Conservation (phyloP, 2,329 filamentous ascomycete genomes). For the Colletotrichum musae region DNA sequence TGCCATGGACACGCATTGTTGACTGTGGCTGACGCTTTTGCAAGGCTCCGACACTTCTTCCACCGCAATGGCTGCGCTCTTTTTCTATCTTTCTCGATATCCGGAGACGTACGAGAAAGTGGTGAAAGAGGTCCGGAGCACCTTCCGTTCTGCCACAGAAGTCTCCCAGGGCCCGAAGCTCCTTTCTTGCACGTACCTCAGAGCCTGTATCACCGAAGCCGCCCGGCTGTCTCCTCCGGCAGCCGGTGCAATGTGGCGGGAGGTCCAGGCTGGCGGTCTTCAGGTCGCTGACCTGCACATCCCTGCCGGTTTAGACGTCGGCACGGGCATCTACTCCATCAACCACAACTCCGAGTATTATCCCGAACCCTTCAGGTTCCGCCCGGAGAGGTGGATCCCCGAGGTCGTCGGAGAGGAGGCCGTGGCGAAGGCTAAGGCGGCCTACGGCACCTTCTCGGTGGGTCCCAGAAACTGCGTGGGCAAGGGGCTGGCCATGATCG, state of each 20-base stretch:
- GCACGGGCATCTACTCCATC: slow-evolving; percentile 29
- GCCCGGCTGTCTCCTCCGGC: slow-evolving; percentile 16
- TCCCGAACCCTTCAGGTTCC: slow-evolving; percentile 21
- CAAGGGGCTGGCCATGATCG: slow-evolving; percentile 26
- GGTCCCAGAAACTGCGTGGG: slow-evolving; percentile 31
- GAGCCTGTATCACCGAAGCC: slow-evolving; percentile 21
- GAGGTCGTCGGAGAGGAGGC: slow-evolving; percentile 11
- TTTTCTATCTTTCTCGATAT: slow-evolving; percentile 25
- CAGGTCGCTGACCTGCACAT: slow-evolving; percentile 8
- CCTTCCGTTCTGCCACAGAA: slow-evolving; percentile 13
- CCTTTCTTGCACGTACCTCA: slow-evolving; percentile 3
- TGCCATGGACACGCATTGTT: not conserved
- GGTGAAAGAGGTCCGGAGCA: slow-evolving; percentile 4
- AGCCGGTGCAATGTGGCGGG: slow-evolving; percentile 15
- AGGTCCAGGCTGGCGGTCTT: slow-evolving; percentile 13
- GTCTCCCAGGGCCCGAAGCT: slow-evolving; percentile 9
- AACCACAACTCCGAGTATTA: slow-evolving; percentile 19
- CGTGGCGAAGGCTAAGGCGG: slow-evolving; percentile 6
- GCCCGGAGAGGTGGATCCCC: slow-evolving; percentile 27
- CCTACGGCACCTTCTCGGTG: slow-evolving; percentile 18
- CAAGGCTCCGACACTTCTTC: slow-evolving; percentile 29
- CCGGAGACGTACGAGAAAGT: slow-evolving; percentile 26
- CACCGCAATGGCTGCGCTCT: slow-evolving; percentile 21
- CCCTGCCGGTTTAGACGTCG: slow-evolving; percentile 18
- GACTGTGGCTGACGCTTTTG: not conserved